A percentile compares a stretch with the other conserved stretches of the same genome.
Conservation (phyloP, 257 asterid species). For the Fraxinus americana region DNA sequence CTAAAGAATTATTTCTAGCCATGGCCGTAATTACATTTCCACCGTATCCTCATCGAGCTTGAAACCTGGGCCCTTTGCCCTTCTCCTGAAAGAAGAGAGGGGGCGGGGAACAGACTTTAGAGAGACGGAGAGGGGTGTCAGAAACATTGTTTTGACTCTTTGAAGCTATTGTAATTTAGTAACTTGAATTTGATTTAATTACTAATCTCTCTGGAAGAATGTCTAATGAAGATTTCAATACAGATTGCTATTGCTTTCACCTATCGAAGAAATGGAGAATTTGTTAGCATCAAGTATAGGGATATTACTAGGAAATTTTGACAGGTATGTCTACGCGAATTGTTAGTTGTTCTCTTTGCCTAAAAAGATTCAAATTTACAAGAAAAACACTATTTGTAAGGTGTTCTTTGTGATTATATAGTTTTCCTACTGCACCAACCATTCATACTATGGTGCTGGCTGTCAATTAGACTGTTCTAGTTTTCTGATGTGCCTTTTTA, state of each 20-base stretch:
- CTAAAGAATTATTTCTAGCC: slow-evolving; percentile 7
- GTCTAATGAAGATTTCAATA: slow-evolving; percentile 13
- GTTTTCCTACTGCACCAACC: neutral
- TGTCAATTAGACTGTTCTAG: neutral
- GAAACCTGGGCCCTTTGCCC: neutral
- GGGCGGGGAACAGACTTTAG: neutral
- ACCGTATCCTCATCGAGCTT: neutral
- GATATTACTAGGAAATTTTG: slow-evolving; percentile 66
- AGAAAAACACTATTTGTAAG: neutral
- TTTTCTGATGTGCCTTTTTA: neutral
- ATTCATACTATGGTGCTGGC: neutral
- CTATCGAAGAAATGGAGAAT: slow-evolving; percentile 65
- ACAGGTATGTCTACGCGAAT: slow-evolving; percentile 55
- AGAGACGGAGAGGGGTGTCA: neutral
- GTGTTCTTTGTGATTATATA: neutral
- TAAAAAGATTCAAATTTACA: neutral
- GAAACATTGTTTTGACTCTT: neutral
- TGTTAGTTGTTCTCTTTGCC: slow-evolving; percentile 15
- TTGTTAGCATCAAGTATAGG: slow-evolving; percentile 93
- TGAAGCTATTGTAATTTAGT: slow-evolving; percentile 7
- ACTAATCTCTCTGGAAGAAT: slow-evolving; percentile 4
- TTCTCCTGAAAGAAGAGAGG: neutral
- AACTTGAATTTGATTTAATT: slow-evolving; percentile 3
- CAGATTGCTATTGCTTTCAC: slow-evolving; percentile 88
- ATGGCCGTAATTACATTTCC: slow-evolving; percentile 5